These are phyloP conservation scores for Lasiosphaeria ovina DNA, from an alignment of 495 filamentous ascomycete species.

Conservation along the genomic window DNA sequence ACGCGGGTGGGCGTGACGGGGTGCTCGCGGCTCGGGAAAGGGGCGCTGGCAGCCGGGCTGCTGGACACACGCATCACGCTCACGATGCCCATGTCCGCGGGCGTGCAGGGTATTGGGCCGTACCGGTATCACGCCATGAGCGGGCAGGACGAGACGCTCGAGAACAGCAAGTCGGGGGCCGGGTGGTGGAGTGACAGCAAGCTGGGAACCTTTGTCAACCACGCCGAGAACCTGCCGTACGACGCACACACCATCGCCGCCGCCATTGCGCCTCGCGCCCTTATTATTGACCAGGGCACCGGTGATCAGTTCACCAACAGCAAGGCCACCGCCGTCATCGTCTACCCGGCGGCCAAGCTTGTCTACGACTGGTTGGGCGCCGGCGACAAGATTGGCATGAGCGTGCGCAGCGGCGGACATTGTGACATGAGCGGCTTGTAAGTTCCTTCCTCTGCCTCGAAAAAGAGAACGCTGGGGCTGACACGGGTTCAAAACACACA, in stretches of 20 bases:
- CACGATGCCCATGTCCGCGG: constrained; percentile 56
- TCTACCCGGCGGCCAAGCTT: constrained; percentile 50
- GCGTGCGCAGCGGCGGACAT: constrained; percentile 47
- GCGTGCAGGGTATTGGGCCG: constrained; percentile 51
- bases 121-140: constrained; percentile 51
- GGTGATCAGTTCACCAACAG: constrained; percentile 51
- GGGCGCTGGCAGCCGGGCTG: constrained; percentile 49
- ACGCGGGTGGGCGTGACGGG: constrained; percentile 50
- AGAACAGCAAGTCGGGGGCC: constrained; percentile 54
- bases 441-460: constrained; percentile 20
- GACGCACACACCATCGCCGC: constrained; percentile 55
- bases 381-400: constrained; percentile 48
- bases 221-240: constrained; percentile 48
- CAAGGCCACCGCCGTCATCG: constrained; percentile 49
- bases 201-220: constrained; percentile 49
- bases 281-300: constrained; percentile 50
- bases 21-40: constrained; percentile 53
- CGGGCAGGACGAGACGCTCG: constrained; percentile 53
- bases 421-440: constrained; percentile 52
- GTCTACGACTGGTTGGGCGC: constrained; percentile 54
- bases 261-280: constrained; percentile 51
- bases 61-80: constrained; percentile 53
- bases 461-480: background rate
- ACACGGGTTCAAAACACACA: constrained; percentile 12
- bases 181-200: constrained; percentile 51